Evolutionary conservation across 202 grass and related monocot genomes (phyloP).

Genomic region (Panicum virgatum): DNA sequence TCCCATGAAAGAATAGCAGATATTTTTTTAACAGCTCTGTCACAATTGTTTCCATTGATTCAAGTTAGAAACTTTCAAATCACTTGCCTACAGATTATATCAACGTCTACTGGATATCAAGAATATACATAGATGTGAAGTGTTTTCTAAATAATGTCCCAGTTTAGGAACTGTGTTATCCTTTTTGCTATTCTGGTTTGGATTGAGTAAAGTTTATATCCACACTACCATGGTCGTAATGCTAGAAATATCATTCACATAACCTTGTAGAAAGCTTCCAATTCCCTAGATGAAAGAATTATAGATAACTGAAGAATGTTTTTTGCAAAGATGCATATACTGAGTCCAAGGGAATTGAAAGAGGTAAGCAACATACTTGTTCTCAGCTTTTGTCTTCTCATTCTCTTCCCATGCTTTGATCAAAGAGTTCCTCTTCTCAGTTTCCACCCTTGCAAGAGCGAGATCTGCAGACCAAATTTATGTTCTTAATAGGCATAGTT

Average conservation of each 20-base stretch:
- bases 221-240: not conserved
- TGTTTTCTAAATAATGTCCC: not conserved
- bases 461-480: slow-evolving; percentile 52
- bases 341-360: not conserved
- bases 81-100: not conserved
- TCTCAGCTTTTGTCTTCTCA: slow-evolving; percentile 93
- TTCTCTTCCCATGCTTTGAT: slow-evolving; percentile 99
- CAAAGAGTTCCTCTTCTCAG: slow-evolving; percentile 85
- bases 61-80: slow-evolving; percentile 24
- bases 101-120: not conserved
- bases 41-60: too few species aligned
- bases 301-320: slow-evolving; percentile 12
- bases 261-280: not conserved
- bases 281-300: slow-evolving; percentile 24
- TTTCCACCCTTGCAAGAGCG: slow-evolving; percentile 85
- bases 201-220: not conserved
- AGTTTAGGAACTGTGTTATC: not conserved
- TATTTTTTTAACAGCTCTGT: slow-evolving; percentile 61
- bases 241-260: slow-evolving; percentile 13
- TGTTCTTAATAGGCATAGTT: slow-evolving; percentile 7
- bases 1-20: slow-evolving; percentile 81
- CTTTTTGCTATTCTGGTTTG: not conserved
- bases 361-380: slow-evolving; percentile 59
- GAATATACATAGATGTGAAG: not conserved
- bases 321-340: not conserved